These are phyloP conservation scores for Adenanthera pavonina DNA, from an alignment of 306 rosid genomes.

Conservation along the genomic window DNA sequence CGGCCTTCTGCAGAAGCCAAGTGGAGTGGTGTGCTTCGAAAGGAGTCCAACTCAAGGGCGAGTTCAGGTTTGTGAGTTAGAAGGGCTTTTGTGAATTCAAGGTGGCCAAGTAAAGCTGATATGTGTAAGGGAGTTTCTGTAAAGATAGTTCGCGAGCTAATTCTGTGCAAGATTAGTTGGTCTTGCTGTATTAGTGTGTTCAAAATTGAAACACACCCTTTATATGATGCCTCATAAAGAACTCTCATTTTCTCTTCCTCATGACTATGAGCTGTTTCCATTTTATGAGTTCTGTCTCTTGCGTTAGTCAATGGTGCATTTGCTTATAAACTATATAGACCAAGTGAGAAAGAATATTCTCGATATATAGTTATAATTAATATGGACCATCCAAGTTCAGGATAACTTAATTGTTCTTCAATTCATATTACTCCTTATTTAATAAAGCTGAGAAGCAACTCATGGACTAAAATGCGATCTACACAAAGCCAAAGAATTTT, in stretches of 20 bases:
- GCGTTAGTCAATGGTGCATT: no score
- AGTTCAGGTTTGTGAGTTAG: neutral
- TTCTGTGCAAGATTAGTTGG: neutral
- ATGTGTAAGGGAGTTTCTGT: neutral
- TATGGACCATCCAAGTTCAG: no score
- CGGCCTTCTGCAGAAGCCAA: constrained; percentile 9
- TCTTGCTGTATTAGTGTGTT: neutral
- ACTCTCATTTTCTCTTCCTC: neutral
- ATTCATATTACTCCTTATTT: no score
- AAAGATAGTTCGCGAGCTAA: neutral
- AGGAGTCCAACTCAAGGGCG: neutral
- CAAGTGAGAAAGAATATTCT: no score
- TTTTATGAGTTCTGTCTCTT: neutral
- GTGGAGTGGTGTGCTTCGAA: neutral
- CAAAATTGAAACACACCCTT: neutral
- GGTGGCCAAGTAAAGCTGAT: neutral
- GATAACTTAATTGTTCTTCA: no score
- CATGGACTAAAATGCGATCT: no score
- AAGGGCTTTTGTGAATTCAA: neutral
- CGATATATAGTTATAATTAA: no score
- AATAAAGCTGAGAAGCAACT: no score
- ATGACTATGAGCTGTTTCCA: neutral
- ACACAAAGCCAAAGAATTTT: no score
- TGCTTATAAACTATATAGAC: no score
- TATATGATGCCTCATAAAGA: neutral